Conservation (phyloP, 139 green algal species). For the Tetradesmus obliquus region DNA sequence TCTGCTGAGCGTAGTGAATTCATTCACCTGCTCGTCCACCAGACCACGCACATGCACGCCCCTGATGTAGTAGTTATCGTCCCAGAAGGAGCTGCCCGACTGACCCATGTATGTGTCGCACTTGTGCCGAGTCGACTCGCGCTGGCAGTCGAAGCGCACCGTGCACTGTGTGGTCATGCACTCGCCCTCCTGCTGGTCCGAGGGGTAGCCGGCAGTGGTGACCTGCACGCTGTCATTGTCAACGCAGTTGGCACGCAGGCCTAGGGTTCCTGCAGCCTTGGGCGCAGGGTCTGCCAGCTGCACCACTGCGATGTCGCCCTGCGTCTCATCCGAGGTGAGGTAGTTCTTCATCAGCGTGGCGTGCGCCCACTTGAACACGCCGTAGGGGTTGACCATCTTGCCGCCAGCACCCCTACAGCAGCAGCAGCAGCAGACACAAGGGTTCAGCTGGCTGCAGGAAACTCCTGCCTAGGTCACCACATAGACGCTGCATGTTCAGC, state of each 20-base stretch:
- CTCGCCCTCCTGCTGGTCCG: conserved; percentile 27
- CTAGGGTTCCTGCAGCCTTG: neutral
- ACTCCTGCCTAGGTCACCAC: no score
- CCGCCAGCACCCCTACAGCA: neutral
- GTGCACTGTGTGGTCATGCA: neutral
- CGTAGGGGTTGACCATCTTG: conserved; percentile 37
- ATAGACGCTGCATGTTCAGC: neutral
- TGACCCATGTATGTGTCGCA: conserved; percentile 47
- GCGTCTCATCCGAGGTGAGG: conserved; percentile 9
- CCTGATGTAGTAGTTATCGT: conserved; percentile 14
- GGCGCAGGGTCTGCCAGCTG: neutral
- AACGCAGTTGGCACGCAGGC: neutral
- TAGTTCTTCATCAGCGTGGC: conserved; percentile 37
- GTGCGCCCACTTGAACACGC: conserved; percentile 32
- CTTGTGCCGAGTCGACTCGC: conserved; percentile 25
- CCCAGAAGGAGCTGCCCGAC: conserved; percentile 37
- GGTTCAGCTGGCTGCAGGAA: neutral
- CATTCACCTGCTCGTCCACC: conserved; percentile 31
- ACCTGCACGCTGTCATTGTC: neutral
- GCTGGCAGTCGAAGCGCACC: conserved; percentile 6
- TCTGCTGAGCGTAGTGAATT: conserved; percentile 37
- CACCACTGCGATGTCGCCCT: conserved; percentile 35
- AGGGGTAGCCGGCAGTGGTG: conserved; percentile 40
- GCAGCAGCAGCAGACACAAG: neutral
- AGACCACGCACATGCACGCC: conserved; percentile 37